Conservation (phyloP, 805 yeast species). For the Ogataea pilisensis region DNA sequence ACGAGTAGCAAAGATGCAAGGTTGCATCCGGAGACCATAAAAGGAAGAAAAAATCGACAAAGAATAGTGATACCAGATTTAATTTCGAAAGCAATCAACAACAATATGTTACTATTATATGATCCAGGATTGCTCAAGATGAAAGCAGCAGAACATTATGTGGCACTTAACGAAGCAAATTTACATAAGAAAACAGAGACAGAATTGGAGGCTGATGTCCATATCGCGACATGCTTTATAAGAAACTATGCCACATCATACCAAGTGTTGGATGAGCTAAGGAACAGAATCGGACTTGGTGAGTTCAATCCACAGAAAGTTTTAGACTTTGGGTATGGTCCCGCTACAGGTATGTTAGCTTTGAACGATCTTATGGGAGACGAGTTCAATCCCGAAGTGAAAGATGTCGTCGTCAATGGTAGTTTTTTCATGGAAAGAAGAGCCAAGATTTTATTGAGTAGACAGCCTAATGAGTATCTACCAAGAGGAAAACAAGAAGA, state of each 20-base stretch:
- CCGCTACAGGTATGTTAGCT: conserved; percentile 88
- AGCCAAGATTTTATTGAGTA: conserved; percentile 70
- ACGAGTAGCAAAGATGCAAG: conserved; percentile 48
- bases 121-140: conserved; percentile 62
- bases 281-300: conserved; percentile 46
- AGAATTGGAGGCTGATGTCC: conserved; percentile 65
- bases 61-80: conserved; percentile 53
- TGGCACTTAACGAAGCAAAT: conserved; percentile 44
- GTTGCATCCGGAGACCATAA: conserved; percentile 51
- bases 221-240: conserved; percentile 72
- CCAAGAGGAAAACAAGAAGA: conserved; percentile 21
- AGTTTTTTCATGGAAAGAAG: conserved; percentile 68
- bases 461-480: conserved; percentile 54
- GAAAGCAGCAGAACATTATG: conserved; percentile 40
- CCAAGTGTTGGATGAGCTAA: conserved; percentile 65
- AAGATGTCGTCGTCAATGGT: conserved; percentile 73
- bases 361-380: conserved; percentile 77
- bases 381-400: conserved; percentile 53
- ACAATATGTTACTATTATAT: conserved; percentile 56
- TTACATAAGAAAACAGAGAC: conserved; percentile 41
- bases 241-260: conserved; percentile 73
- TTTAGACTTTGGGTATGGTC: conserved; percentile 83
- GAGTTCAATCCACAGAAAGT: conserved; percentile 62
- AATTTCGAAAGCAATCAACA: conserved; percentile 55
- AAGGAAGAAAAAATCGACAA: conserved; percentile 49